These are phyloP conservation scores for Malassezia brasiliensis DNA, from an alignment of 1,284 basidiomycete species.

Conservation along the genomic window DNA sequence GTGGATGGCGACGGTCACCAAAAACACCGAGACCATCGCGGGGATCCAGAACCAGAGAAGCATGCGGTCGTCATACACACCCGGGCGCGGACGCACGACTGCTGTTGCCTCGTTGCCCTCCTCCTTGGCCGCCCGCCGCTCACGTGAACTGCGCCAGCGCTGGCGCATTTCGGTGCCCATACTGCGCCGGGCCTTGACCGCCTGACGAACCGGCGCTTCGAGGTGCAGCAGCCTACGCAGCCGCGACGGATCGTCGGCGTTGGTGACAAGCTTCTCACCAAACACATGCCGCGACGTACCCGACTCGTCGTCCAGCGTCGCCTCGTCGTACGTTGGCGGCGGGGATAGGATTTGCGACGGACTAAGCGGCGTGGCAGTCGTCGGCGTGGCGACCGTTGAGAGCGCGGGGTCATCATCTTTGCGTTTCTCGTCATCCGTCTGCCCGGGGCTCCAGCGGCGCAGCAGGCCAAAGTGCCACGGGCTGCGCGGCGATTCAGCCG, in stretches of 20 bases:
- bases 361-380: not conserved
- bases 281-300: slow-evolving; percentile 2
- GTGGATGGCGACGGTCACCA: slow-evolving; percentile 9
- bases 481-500: not conserved
- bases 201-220: not conserved
- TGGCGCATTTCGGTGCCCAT: not conserved
- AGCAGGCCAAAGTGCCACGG: not conserved
- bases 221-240: not conserved
- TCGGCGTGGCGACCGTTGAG: not conserved
- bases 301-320: slow-evolving; percentile 8
- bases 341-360: slow-evolving; percentile 3
- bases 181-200: not conserved
- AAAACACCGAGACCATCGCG: slow-evolving; percentile 54
- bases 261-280: slow-evolving; percentile 16
- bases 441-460: not conserved
- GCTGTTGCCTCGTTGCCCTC: not conserved
- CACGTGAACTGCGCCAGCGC: not conserved
- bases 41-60: slow-evolving; percentile 87
- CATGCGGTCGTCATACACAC: slow-evolving; percentile 68
- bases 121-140: not conserved
- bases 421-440: not conserved
- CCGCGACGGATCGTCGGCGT: not conserved
- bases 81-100: slow-evolving; percentile 2
- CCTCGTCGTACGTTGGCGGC: slow-evolving; percentile 19
- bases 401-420: not conserved